Conservation (phyloP, 2,329 filamentous ascomycete genomes). For the Colletotrichum horii region DNA sequence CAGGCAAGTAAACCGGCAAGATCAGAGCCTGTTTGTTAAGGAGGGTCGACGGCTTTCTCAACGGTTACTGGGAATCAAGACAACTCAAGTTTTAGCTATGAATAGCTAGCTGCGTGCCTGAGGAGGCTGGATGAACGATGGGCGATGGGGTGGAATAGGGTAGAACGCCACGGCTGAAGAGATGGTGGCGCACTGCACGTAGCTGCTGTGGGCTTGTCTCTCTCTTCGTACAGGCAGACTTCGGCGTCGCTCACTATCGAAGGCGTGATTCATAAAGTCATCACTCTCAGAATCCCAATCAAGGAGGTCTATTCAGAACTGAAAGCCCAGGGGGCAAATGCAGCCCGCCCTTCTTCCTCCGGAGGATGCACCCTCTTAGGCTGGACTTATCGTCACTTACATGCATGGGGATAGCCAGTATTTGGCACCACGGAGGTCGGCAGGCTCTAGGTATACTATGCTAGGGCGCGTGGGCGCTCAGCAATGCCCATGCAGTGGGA, state of each 20-base stretch:
- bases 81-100: neutral
- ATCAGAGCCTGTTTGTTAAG: neutral
- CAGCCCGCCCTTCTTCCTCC: neutral
- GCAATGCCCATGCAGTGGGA: neutral
- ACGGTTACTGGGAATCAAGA: neutral
- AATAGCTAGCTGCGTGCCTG: neutral
- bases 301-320: neutral
- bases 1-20: neutral
- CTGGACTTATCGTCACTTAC: neutral
- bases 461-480: neutral
- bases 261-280: neutral
- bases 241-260: neutral
- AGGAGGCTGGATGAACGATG: neutral
- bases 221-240: neutral
- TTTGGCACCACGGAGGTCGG: neutral
- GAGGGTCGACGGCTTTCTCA: neutral
- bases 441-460: neutral
- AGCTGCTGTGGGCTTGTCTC: neutral
- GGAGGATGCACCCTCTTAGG: neutral
- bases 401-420: neutral
- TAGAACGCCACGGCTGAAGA: neutral
- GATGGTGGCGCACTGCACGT: neutral
- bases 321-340: neutral
- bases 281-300: neutral
- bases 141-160: neutral